A percentile compares a stretch with the other conserved stretches of the same genome.
phyloP scores from a whole-genome alignment of 805 yeast genomes.

The Kluyveromyces siamensis region DNA sequence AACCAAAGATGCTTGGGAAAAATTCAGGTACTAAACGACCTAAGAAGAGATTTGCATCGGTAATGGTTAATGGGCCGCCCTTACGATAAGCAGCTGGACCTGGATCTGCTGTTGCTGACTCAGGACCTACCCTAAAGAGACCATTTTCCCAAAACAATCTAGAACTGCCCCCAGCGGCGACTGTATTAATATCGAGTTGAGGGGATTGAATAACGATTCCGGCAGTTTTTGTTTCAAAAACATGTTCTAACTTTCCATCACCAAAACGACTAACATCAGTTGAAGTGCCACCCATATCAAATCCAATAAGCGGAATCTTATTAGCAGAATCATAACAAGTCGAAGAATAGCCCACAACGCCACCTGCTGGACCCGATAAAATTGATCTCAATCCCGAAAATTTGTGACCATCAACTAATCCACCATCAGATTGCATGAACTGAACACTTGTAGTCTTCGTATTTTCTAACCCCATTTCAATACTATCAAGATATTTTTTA shows the following conservation, averaged over 20 bases:
- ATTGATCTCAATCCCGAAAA: constrained; percentile 87
- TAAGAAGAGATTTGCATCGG: constrained; percentile 71
- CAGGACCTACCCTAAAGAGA: constrained; percentile 75
- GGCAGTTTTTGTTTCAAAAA: constrained; percentile 76
- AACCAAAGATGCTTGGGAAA: constrained; percentile 80
- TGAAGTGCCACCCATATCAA: constrained; percentile 90
- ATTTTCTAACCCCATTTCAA: constrained; percentile 51
- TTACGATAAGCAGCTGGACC: constrained; percentile 85
- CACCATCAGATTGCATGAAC: constrained; percentile 97
- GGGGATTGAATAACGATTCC: constrained; percentile 80
- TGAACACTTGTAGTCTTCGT: constrained; percentile 44
- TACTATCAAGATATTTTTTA: constrained; percentile 49
- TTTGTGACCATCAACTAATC: constrained; percentile 71
- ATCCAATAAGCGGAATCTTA: constrained; percentile 60
- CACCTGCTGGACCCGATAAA: constrained; percentile 96
- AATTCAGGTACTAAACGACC: constrained; percentile 66
- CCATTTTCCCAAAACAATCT: constrained; percentile 61
- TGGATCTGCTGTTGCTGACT: constrained; percentile 80
- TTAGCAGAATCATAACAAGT: constrained; percentile 61
- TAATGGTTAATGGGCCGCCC: constrained; percentile 75
- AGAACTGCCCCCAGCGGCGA: constrained; percentile 83
- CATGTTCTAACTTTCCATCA: constrained; percentile 62
- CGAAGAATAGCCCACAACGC: constrained; percentile 85
- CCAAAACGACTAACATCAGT: constrained; percentile 76
- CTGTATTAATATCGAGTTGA: constrained; percentile 71